These are phyloP conservation scores for Olyra latifolia DNA, from an alignment of 176 grass and related monocot genomes.

Conservation along the genomic window DNA sequence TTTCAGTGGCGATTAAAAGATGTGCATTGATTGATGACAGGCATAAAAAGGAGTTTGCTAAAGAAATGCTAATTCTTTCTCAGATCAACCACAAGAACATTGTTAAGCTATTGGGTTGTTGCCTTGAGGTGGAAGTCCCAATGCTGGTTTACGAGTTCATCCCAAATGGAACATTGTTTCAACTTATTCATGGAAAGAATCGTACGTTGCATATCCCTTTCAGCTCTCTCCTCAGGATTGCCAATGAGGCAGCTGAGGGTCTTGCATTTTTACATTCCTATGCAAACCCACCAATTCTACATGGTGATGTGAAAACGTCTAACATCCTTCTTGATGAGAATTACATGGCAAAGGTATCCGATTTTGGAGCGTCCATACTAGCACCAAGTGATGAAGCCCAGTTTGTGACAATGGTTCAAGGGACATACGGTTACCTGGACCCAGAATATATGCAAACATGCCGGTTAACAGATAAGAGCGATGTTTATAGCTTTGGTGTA, in stretches of 20 bases:
- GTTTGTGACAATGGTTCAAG: conserved; percentile 23
- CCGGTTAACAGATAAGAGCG: conserved; percentile 9
- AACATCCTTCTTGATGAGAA: conserved; percentile 31
- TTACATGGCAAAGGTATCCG: too few relatives aligned
- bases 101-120: conserved; percentile 26
- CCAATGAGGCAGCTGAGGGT: conserved; percentile 16
- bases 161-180: too few relatives aligned
- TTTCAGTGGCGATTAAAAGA: conserved; percentile 1
- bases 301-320: conserved; percentile 26
- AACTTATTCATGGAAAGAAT: conserved; percentile 22
- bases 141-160: too few relatives aligned
- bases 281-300: conserved; percentile 25
- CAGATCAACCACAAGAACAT: conserved; percentile 21
- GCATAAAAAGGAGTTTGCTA: conserved; percentile 28
- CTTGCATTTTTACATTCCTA: conserved; percentile 34
- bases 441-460: conserved; percentile 27
- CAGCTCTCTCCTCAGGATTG: conserved; percentile 16
- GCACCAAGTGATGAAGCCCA: too few relatives aligned
- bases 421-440: conserved; percentile 16
- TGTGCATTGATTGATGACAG: conserved; percentile 16
- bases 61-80: conserved; percentile 24
- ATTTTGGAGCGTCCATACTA: too few relatives aligned
- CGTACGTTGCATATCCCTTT: not conserved
- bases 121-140: conserved; percentile 19
- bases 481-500: conserved; percentile 24